Evolutionary conservation across 768 basidiomycete species (phyloP).

Genomic region (Phylloporus rhodoxanthus): DNA sequence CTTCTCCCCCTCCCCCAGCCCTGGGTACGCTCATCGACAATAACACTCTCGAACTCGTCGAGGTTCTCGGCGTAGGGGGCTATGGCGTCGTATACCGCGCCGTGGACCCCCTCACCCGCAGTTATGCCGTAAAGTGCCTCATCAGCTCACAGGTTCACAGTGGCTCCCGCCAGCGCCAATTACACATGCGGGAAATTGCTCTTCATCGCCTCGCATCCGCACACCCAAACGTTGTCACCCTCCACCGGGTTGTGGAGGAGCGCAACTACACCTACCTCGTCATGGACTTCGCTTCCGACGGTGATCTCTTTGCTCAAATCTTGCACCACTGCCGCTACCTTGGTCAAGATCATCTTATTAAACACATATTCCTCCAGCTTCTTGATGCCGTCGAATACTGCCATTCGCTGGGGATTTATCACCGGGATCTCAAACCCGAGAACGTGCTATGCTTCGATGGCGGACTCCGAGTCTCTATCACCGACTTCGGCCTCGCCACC

Average conservation of each 20-base stretch:
- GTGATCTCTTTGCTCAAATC: constrained; percentile 92
- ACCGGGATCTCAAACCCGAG: constrained; percentile 97
- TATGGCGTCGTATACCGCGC: constrained; percentile 96
- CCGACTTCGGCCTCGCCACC: constrained; percentile 94
- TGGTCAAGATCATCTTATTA: constrained; percentile 80
- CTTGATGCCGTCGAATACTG: constrained; percentile 92
- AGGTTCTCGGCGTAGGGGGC: constrained; percentile 86
- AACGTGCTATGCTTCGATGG: constrained; percentile 82
- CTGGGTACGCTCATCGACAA: constrained; percentile 81
- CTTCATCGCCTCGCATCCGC: constrained; percentile 71
- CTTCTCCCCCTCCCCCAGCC: constrained; percentile 43
- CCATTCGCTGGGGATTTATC: constrained; percentile 87
- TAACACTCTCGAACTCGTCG: constrained; percentile 73
- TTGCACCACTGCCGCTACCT: constrained; percentile 68
- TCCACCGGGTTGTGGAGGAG: constrained; percentile 86
- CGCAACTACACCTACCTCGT: constrained; percentile 78
- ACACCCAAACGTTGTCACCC: constrained; percentile 78
- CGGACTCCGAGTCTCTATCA: constrained; percentile 75
- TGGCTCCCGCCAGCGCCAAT: constrained; percentile 53
- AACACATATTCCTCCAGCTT: constrained; percentile 86
- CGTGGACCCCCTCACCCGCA: constrained; percentile 49
- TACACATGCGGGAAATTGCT: constrained; percentile 85
- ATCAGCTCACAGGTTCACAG: constrained; percentile 44
- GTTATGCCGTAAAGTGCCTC: constrained; percentile 91
- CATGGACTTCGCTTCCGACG: constrained; percentile 88